Evolutionary conservation across 208 protist genomes (phyloP), one percentile per base, ranked within the genome.

Genomic region (Trypanosoma rangeli): DNA sequence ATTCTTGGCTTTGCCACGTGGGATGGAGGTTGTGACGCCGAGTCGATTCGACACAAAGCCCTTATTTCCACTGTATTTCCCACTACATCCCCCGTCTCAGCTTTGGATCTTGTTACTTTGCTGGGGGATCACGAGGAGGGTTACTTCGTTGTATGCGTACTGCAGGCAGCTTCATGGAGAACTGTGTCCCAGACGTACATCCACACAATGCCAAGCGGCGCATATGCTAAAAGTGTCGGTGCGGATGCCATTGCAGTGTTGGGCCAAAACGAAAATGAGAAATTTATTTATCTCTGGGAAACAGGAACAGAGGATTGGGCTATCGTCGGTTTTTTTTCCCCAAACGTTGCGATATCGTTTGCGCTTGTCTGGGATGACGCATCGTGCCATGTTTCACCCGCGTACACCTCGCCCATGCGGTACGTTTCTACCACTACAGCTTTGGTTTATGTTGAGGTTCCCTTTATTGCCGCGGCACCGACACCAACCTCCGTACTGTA

Each of bases 331-430:
- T 74, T 57, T 33, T 92, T 92, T 70, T 64, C 64, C 0, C 48
- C 74, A 1, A 52, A 62, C 18, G 66, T 63, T 15, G 67, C 49
- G 22, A 53, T 84, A 8, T 49, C 76, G 8, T 69, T 92, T 50
- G 68, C 53, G 39, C 83, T 92, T 18, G 83, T 87, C 1, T 92
- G 83, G 83, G 73, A 87, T 60, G 79, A 92, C 68, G 26, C 74
- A 5, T 79, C 68, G 18, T 92, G 86, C 55, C 31, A 22, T 29
- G 69, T 65, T 0, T 57, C 48, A 16, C 62, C 76, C 39, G 75
- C 81, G 7, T 88, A 86, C 74, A 71, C 68, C 13, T 42, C 80
- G 12, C 58, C 57, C 42, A 71, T 82, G 16, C 60, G 48, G 16
- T 76, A 79, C 52, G 50, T 87, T 29, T 82, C 83, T 28, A 53